Conservation (phyloP, 1,139 yeast genomes). For the Saccharomyces hybrid region DNA sequence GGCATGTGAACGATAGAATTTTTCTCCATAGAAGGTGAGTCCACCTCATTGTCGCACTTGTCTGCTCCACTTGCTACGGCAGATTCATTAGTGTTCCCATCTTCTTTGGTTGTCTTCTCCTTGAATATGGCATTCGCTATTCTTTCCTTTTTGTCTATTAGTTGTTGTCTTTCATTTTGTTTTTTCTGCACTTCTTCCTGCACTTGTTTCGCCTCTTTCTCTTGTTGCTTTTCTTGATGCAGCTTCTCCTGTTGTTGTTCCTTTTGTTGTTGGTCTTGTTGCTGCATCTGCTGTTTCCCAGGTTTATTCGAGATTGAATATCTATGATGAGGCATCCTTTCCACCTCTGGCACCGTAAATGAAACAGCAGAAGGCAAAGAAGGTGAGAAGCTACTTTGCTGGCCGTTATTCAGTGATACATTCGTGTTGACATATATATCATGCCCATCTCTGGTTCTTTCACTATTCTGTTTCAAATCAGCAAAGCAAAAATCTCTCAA, state of each 20-base stretch:
- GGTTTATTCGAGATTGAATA: slow-evolving; percentile 40
- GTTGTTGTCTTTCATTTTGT: neutral
- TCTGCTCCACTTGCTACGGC: slow-evolving; percentile 1
- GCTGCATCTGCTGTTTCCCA: slow-evolving; percentile 5
- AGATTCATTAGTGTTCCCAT: neutral
- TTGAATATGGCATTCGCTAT: neutral
- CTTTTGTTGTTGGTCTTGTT: slow-evolving; percentile 2
- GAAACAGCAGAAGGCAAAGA: slow-evolving; percentile 19
- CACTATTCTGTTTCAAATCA: neutral
- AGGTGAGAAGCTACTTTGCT: neutral
- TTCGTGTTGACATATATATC: neutral
- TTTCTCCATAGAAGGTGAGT: slow-evolving; percentile 18
- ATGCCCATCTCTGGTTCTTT: neutral
- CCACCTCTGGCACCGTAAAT: slow-evolving; percentile 23
- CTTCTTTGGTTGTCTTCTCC: neutral
- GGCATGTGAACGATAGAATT: slow-evolving; percentile 31
- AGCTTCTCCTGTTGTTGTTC: slow-evolving; percentile 11
- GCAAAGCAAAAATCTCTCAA: neutral
- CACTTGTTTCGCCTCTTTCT: slow-evolving; percentile 3
- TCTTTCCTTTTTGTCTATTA: neutral
- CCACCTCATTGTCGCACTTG: slow-evolving; percentile 5
- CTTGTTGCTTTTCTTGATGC: slow-evolving; percentile 13
- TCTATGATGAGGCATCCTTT: slow-evolving; percentile 34
- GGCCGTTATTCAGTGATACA: neutral
- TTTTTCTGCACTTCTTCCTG: neutral